A percentile compares a stretch with the other conserved stretches of the same genome.
Evolutionary conservation across 2,329 filamentous ascomycete species (phyloP).

Genomic region (Venturia asperata): DNA sequence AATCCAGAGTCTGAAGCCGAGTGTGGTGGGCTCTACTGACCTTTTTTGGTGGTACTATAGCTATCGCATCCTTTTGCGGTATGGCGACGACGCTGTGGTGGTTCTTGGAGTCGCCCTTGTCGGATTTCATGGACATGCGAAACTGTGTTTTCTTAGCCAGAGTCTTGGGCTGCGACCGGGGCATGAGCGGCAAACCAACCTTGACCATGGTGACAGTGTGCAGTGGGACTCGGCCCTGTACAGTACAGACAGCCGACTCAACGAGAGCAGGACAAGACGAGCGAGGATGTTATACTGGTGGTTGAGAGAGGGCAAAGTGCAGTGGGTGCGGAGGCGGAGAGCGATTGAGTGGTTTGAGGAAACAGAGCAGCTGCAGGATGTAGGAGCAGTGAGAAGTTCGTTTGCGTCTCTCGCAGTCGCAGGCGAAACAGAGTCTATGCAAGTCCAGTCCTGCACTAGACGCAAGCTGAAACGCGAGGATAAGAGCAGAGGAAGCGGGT

Average conservation of each 20-base stretch:
- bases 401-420: neutral
- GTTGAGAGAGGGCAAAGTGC: neutral
- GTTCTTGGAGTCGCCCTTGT: constrained; percentile 64
- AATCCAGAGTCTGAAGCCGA: constrained; percentile 5
- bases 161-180: constrained; percentile 6
- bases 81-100: constrained; percentile 60
- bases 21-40: constrained; percentile 41
- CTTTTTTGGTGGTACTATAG: constrained; percentile 90
- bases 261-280: neutral
- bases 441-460: neutral
- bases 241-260: neutral
- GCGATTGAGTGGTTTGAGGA: neutral
- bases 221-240: constrained; percentile 7
- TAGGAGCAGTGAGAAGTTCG: neutral
- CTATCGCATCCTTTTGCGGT: constrained; percentile 75
- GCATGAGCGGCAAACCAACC: constrained; percentile 21
- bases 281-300: neutral
- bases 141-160: constrained; percentile 38
- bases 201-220: constrained; percentile 22
- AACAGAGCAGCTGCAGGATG: neutral
- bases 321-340: constrained; percentile 5
- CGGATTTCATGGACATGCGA: constrained; percentile 82
- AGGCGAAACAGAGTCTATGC: no score
- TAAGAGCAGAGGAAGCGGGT: neutral
- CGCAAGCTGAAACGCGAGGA: neutral